A percentile compares a stretch with the other conserved stretches of the same genome.
phyloP scores from a whole-genome alignment of 305 asterid genomes.

The Striga hermonthica region DNA sequence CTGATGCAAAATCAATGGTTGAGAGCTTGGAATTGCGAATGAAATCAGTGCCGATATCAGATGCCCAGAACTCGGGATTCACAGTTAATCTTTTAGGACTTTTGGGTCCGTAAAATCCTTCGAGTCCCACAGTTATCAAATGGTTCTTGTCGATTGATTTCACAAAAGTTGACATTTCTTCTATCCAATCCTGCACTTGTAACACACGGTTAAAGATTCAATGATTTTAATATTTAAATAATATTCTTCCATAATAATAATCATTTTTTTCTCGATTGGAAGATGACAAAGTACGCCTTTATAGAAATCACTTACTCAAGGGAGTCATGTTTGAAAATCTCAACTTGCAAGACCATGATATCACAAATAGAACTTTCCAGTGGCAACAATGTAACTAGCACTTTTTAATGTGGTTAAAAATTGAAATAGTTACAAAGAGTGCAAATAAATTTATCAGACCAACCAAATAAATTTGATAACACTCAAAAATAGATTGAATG shows the following conservation, averaged over 20 bases:
- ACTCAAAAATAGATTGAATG: no score
- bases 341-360: no score
- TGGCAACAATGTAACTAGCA: no score
- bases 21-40: conserved; percentile 81
- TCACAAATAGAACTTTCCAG: no score
- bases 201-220: conserved; percentile 24
- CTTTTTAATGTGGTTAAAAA: no score
- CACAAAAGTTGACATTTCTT: conserved; percentile 83
- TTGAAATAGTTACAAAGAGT: no score
- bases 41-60: conserved; percentile 92
- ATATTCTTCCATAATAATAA: not conserved
- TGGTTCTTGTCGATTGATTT: conserved; percentile 85
- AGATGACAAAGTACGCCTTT: conserved; percentile 13
- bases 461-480: no score
- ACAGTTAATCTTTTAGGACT: conserved; percentile 66
- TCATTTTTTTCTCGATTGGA: conserved; percentile 4
- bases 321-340: no score
- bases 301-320: no score
- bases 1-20: conserved; percentile 88
- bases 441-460: no score
- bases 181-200: conserved; percentile 89
- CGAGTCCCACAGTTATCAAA: conserved; percentile 87
- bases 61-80: conserved; percentile 93
- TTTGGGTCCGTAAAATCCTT: conserved; percentile 96
- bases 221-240: conserved; percentile 2